A percentile compares a stretch with the other conserved stretches of the same genome.
Conservation (phyloP, 495 filamentous ascomycete species). For the Penicillium macrosclerotiorum region DNA sequence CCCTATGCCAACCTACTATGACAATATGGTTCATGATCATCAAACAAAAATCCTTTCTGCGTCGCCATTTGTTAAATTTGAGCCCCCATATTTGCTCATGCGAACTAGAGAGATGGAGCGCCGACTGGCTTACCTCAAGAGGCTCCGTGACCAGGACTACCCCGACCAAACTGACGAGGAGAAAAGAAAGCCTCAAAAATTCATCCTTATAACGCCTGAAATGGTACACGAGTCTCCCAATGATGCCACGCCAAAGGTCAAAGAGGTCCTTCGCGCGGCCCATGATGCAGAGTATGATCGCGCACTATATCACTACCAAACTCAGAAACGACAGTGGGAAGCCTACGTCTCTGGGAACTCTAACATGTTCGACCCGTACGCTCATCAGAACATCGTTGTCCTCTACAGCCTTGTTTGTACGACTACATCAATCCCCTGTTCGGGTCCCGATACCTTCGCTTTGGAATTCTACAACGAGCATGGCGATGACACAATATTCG, state of each 20-base stretch:
- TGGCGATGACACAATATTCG: constrained; percentile 60
- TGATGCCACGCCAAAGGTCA: constrained; percentile 76
- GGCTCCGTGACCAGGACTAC: constrained; percentile 74
- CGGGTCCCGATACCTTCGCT: constrained; percentile 81
- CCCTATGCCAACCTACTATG: constrained; percentile 88
- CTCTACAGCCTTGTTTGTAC: constrained; percentile 92
- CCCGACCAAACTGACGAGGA: constrained; percentile 54
- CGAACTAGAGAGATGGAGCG: constrained; percentile 87
- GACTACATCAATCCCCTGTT: constrained; percentile 84
- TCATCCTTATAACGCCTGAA: constrained; percentile 86
- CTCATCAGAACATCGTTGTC: constrained; percentile 94
- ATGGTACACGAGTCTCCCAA: constrained; percentile 84
- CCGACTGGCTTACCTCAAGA: constrained; percentile 72
- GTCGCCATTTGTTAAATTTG: constrained; percentile 94
- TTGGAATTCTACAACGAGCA: constrained; percentile 92
- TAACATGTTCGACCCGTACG: constrained; percentile 87
- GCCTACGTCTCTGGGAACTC: constrained; percentile 79
- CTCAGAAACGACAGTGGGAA: constrained; percentile 94
- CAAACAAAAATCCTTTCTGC: constrained; percentile 91
- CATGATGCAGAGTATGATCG: constrained; percentile 97
- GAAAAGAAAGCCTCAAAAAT: constrained; percentile 63
- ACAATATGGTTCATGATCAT: constrained; percentile 90
- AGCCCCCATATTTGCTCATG: constrained; percentile 89
- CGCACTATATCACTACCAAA: constrained; percentile 88
- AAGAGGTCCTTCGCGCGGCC: constrained; percentile 89